phyloP scores from a whole-genome alignment of 225 moss, liverwort and hornwort species.

The Pleurozium schreberi region DNA sequence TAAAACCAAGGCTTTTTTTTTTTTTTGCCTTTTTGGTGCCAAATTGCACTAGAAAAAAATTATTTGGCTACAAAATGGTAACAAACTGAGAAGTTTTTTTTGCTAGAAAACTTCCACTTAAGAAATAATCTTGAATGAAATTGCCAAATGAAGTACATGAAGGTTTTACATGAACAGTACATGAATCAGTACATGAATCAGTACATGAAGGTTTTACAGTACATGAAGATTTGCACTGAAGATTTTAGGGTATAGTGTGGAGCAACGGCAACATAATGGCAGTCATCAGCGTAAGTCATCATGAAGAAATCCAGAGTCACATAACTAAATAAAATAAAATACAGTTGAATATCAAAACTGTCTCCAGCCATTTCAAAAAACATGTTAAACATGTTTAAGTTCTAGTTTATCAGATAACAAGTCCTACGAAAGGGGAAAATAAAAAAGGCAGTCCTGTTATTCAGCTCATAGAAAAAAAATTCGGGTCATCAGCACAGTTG shows the following conservation, averaged over 20 bases:
- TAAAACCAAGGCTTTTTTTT: too few species aligned
- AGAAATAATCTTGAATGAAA: too few species aligned
- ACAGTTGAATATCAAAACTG: neutral
- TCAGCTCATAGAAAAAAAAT: neutral
- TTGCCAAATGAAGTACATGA: too few species aligned
- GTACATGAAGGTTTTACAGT: too few species aligned
- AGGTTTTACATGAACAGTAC: too few species aligned
- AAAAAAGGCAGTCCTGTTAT: neutral
- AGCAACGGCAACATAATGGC: neutral
- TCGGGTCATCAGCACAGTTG: neutral
- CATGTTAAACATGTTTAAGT: neutral
- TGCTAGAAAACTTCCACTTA: too few species aligned
- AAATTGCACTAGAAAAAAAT: too few species aligned
- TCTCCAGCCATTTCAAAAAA: neutral
- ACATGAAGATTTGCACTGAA: neutral
- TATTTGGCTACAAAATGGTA: too few species aligned
- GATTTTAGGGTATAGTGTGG: neutral
- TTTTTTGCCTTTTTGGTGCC: too few species aligned
- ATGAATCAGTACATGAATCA: too few species aligned
- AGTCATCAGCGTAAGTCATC: neutral
- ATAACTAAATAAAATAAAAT: neutral
- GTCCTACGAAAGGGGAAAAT: neutral
- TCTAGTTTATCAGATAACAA: neutral
- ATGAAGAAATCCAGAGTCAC: neutral
- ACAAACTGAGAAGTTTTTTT: too few species aligned